Base-by-base conservation (phyloP, 768 basidiomycete genomes). In the Hygrocybe punicea region DNA sequence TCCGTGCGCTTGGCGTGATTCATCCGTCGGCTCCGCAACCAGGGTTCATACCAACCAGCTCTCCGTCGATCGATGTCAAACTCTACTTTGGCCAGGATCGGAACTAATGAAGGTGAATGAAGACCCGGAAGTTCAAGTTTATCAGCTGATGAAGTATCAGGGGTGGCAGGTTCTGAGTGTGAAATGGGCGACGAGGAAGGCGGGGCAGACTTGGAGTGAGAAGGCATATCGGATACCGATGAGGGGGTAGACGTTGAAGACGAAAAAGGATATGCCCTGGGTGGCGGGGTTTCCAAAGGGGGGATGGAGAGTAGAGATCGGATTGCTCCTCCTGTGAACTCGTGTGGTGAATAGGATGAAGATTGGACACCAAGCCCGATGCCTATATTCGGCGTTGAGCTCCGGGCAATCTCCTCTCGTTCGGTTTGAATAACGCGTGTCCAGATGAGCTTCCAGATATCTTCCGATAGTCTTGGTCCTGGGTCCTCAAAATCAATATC, bases 41-140 rank as follows among this genome's bases (percentile, higher is more conserved):
- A 96, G 7, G 85, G 84, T n/a, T 86, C 86, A 60, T 86, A 94
- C 94, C 94, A 97, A 3, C 75, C 74, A 2, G 93, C 94, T 60
- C 79, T 86, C 52, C 82, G 76, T 37, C 78, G 77, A 70, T 97
- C 95, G 63, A 98, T 87, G 68, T 97, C 93, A 64, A 98, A 97
- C 69, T 98, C 94, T 11, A 98, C 84, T 70, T 95, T 95, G 49
- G 93, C 95, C 25, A 98, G 80, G 55, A 97, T 86, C 4, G 89
- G 90, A 53, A 92, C 84, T 21, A 91, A 72, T 23, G 86, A 81
- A 47, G 81, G 70, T 6, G 85, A 84, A 55, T 71, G 69, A 39
- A 90, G 76, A 6, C 88, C 89, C 4, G 88, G 85, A 9, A 91
- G 78, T 53, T 85, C 79, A 56, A 89, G 73, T 21, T 80, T 79